These are phyloP conservation scores for Acanthochlamys bracteata DNA, from an alignment of 106 monocot species.

Conservation along the genomic window DNA sequence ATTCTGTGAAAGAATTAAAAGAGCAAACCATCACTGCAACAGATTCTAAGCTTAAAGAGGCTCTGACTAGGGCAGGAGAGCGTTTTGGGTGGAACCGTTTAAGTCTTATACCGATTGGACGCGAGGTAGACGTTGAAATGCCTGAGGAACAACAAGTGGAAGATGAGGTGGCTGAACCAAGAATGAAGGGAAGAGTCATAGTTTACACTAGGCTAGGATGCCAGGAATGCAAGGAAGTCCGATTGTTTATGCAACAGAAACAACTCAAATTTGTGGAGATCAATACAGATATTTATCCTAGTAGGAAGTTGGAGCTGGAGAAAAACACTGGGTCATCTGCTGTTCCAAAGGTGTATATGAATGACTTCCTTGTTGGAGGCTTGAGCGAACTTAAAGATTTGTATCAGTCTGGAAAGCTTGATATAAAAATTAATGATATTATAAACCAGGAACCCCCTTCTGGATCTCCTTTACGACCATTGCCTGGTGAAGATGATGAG, in stretches of 20 bases:
- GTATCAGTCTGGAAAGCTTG: conserved; percentile 60
- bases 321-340: conserved; percentile 61
- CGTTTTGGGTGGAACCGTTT: conserved; percentile 67
- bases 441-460: conserved; percentile 49
- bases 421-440: conserved; percentile 45
- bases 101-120: conserved; percentile 51
- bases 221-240: conserved; percentile 58
- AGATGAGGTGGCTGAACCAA: conserved; percentile 22
- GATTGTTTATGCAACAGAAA: conserved; percentile 56
- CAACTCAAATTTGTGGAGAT: conserved; percentile 59
- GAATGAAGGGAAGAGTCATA: conserved; percentile 71
- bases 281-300: conserved; percentile 82
- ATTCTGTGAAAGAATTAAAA: neutral
- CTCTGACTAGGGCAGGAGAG: conserved; percentile 26
- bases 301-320: conserved; percentile 76
- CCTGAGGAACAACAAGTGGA: conserved; percentile 16
- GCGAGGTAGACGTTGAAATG: conserved; percentile 21
- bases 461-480: conserved; percentile 71
- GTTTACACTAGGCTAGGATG: conserved; percentile 80
- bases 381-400: conserved; percentile 54
- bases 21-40: conserved; percentile 14
- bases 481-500: conserved; percentile 88
- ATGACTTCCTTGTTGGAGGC: conserved; percentile 69
- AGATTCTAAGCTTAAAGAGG: conserved; percentile 35
- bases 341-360: conserved; percentile 72